These are phyloP conservation scores for Avena eriantha DNA, from an alignment of 176 grass and related monocot genomes.

Conservation along the genomic window DNA sequence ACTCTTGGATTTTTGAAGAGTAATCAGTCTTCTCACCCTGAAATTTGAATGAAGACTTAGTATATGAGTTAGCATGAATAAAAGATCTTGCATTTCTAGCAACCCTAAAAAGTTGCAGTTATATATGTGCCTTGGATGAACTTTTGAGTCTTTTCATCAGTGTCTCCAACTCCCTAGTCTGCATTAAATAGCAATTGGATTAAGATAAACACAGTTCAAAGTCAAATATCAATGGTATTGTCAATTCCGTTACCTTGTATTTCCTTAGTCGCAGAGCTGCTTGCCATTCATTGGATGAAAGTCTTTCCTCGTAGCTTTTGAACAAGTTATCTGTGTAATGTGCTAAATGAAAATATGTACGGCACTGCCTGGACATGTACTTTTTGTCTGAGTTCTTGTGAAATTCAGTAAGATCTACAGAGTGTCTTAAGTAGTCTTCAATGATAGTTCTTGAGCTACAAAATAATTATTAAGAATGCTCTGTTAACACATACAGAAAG, in stretches of 20 bases:
- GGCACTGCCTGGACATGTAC: constrained; percentile 72
- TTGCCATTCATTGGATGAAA: constrained; percentile 95
- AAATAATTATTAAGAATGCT: constrained; percentile 28
- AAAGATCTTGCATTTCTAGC: background rate
- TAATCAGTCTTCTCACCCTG: constrained; percentile 94
- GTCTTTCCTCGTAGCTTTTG: constrained; percentile 93
- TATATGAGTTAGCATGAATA: constrained; percentile 32
- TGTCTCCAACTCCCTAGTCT: constrained; percentile 91
- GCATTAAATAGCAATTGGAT: constrained; percentile 42
- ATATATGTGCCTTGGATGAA: constrained; percentile 77
- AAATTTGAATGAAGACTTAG: constrained; percentile 32
- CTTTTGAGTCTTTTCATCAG: constrained; percentile 83
- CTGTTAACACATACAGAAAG: constrained; percentile 2
- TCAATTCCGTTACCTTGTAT: constrained; percentile 64
- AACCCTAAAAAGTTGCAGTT: constrained; percentile 29
- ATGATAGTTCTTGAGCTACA: constrained; percentile 91
- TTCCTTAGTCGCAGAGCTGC: constrained; percentile 85
- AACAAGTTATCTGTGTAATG: constrained; percentile 90
- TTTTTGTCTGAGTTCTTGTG: constrained; percentile 60
- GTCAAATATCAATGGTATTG: constrained; percentile 8
- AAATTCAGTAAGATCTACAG: constrained; percentile 69
- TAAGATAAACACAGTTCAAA: constrained; percentile 35
- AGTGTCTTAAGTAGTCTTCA: constrained; percentile 86
- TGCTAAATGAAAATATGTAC: constrained; percentile 82
- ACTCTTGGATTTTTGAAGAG: constrained; percentile 84